Percentiles rank a stretch among this genome's conserved stretches.
Evolutionary conservation across 2,329 filamentous ascomycete genomes (phyloP).

Genomic region (Claviceps paspali): DNA sequence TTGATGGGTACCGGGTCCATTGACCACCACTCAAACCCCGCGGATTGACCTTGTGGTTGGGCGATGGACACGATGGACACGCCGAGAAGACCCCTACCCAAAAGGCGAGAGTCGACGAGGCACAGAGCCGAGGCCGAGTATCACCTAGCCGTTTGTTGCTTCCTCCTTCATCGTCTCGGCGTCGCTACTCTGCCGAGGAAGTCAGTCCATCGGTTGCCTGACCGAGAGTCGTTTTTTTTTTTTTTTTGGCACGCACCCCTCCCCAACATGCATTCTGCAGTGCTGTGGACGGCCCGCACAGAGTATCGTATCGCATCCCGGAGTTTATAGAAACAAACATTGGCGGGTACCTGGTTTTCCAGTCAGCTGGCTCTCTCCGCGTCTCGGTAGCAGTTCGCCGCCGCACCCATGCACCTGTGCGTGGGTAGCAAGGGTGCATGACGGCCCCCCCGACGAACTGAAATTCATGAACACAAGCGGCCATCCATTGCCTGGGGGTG

Average conservation of each 20-base stretch:
- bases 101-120: background rate
- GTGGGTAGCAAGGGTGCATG: background rate
- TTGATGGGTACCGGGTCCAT: background rate
- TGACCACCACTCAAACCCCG: conserved; percentile 16
- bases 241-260: background rate
- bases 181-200: background rate
- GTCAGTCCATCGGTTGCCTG: background rate
- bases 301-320: background rate
- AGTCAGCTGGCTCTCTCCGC: background rate
- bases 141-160: too few relatives aligned
- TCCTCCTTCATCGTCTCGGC: background rate
- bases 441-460: background rate
- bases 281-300: background rate
- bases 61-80: background rate
- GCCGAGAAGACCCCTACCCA: too few relatives aligned
- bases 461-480: background rate
- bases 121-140: background rate
- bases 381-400: background rate
- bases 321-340: background rate
- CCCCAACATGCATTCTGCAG: background rate
- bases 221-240: background rate
- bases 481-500: too few relatives aligned
- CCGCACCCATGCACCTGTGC: background rate
- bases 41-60: conserved; percentile 15
- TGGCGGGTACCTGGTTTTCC: background rate